Conservation (phyloP, 2,329 filamentous ascomycete species). For the Aspergillus sp. region DNA sequence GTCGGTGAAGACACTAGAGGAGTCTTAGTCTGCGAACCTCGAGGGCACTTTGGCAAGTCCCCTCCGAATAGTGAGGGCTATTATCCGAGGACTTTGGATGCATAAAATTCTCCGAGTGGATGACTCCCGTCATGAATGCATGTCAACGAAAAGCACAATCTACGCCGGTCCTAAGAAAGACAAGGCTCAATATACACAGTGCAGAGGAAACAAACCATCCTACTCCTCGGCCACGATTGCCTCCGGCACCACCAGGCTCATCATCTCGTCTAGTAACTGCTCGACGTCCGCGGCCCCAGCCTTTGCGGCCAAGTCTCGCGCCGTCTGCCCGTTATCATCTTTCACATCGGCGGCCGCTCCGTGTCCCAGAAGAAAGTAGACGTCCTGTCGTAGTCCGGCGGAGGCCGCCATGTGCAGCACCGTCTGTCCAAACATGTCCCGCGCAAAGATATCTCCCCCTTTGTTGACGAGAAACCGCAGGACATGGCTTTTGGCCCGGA, state of each 20-base stretch:
- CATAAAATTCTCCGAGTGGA: not conserved
- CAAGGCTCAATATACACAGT: not conserved
- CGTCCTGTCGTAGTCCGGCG: slow-evolving; percentile 19
- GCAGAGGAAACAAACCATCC: not conserved
- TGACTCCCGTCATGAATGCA: not conserved
- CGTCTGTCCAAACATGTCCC: slow-evolving; percentile 24
- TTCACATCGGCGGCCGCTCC: slow-evolving; percentile 16
- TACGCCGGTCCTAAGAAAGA: not conserved
- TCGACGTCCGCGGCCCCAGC: slow-evolving; percentile 11
- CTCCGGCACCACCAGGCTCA: slow-evolving; percentile 3
- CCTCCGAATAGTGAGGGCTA: not conserved
- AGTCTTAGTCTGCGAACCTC: not conserved
- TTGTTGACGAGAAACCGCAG: slow-evolving; percentile 22
- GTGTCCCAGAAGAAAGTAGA: slow-evolving; percentile 23
- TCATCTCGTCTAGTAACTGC: slow-evolving; percentile 6
- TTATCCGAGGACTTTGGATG: not conserved
- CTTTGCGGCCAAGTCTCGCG: slow-evolving; percentile 18
- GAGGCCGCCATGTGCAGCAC: slow-evolving; percentile 24
- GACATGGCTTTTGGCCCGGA: slow-evolving; percentile 18
- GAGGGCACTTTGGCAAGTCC: not conserved
- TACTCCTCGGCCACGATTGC: not conserved
- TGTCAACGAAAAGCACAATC: not conserved
- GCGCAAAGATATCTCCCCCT: slow-evolving; percentile 16
- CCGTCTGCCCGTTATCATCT: slow-evolving; percentile 20
- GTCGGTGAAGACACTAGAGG: not conserved